phyloP scores from a whole-genome alignment of 257 asterid species.

The Phtheirospermum japonicum region DNA sequence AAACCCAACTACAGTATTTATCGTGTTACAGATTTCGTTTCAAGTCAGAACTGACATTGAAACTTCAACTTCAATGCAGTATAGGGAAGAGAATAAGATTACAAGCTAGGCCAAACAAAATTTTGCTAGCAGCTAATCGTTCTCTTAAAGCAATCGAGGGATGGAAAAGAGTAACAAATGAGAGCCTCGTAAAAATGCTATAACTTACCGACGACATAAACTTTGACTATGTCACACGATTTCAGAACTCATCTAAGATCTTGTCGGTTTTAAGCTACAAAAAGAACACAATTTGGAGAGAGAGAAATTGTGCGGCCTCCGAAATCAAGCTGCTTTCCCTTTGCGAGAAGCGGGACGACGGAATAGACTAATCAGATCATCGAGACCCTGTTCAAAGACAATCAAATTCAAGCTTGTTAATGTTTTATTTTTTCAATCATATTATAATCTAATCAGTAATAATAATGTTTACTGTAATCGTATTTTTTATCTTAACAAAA shows the following conservation, averaged over 20 bases:
- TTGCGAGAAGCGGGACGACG: constrained; percentile 83
- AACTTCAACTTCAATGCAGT: background rate
- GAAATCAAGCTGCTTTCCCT: constrained; percentile 51
- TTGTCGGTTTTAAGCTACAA: constrained; percentile 30
- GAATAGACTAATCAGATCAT: constrained; percentile 71
- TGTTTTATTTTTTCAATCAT: background rate
- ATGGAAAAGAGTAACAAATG: background rate
- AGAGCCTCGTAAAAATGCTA: constrained; percentile 25
- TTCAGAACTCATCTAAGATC: constrained; percentile 24
- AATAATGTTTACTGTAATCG: too few relatives aligned
- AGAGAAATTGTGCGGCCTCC: constrained; percentile 17
- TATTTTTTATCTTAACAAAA: background rate
- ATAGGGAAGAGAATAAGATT: constrained; percentile 3
- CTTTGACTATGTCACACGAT: background rate
- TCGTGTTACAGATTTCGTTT: background rate
- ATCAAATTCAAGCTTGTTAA: background rate
- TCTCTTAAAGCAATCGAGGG: constrained; percentile 8
- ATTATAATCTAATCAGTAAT: too few relatives aligned
- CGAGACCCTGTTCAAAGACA: constrained; percentile 62
- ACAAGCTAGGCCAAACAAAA: constrained; percentile 28
- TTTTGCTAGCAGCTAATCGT: constrained; percentile 21
- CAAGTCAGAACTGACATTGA: background rate
- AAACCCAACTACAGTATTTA: background rate
- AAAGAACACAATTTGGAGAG: constrained; percentile 21
- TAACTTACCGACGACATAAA: constrained; percentile 1